Percentiles rank a stretch among this genome's conserved stretches.
phyloP scores from a whole-genome alignment of 495 filamentous ascomycete species.

The Cercophora scortea region DNA sequence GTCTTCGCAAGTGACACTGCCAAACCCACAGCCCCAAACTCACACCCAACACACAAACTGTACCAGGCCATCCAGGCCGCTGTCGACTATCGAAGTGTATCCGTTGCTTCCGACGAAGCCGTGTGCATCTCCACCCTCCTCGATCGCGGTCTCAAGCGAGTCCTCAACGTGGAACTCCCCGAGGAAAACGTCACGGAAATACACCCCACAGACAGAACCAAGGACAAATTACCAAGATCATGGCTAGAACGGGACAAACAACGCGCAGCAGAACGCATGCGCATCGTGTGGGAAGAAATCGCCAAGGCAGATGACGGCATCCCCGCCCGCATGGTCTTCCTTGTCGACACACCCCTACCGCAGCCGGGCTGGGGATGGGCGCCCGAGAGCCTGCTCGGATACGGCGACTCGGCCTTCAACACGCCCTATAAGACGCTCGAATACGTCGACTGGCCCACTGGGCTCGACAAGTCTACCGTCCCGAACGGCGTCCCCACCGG shows the following conservation, averaged over 20 bases:
- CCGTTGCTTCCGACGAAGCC: constrained; percentile 23
- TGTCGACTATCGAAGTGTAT: constrained; percentile 21
- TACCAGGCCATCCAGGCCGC: constrained; percentile 9
- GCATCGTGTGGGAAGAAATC: constrained; percentile 12
- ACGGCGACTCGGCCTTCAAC: not conserved
- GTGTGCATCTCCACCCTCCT: constrained; percentile 27
- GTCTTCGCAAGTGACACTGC: not conserved
- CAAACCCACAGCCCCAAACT: too few relatives aligned
- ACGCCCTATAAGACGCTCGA: not conserved
- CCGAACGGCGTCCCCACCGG: not conserved
- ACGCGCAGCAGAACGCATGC: constrained; percentile 10
- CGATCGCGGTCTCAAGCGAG: constrained; percentile 7
- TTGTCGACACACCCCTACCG: constrained; percentile 8
- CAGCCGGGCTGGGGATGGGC: constrained; percentile 15
- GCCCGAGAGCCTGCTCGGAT: constrained; percentile 3
- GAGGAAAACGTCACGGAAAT: not conserved
- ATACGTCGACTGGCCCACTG: not conserved
- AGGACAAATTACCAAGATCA: too few relatives aligned
- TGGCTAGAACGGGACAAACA: not conserved
- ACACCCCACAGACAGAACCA: too few relatives aligned
- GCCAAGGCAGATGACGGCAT: constrained; percentile 8
- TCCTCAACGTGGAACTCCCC: constrained; percentile 2
- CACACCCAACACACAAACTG: not conserved
- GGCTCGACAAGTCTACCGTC: not conserved
- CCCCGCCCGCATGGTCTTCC: constrained; percentile 14